Evolutionary conservation across 805 yeast genomes (phyloP).

Genomic region (Candida ortonii): DNA sequence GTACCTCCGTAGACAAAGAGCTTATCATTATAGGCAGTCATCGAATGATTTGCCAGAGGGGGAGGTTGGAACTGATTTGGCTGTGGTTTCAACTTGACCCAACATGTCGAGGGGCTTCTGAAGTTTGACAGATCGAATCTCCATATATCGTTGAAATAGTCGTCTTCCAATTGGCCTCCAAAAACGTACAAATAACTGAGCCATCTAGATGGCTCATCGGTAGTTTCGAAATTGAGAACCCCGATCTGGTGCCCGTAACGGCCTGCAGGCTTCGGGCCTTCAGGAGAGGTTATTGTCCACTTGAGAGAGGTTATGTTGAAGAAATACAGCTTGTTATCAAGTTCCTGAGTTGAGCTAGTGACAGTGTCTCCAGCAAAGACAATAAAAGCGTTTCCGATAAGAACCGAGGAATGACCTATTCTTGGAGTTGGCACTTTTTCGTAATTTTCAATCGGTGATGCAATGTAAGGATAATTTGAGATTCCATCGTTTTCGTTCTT

Average conservation of each 20-base stretch:
- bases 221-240: conserved; percentile 62
- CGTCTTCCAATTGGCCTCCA: conserved; percentile 91
- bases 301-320: conserved; percentile 74
- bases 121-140: conserved; percentile 84
- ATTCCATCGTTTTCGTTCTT: conserved; percentile 22
- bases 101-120: conserved; percentile 75
- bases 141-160: conserved; percentile 77
- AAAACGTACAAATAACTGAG: conserved; percentile 67
- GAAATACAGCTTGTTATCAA: conserved; percentile 87
- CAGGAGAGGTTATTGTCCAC: conserved; percentile 77
- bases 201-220: conserved; percentile 34
- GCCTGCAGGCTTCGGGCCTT: conserved; percentile 79
- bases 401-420: conserved; percentile 90
- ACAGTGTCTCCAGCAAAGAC: conserved; percentile 97
- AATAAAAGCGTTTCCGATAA: conserved; percentile 92
- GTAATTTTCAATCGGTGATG: conserved; percentile 60
- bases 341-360: conserved; percentile 67
- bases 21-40: conserved; percentile 74
- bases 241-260: conserved; percentile 92
- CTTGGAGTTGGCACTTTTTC: conserved; percentile 91
- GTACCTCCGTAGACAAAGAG: conserved; percentile 89
- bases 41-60: conserved; percentile 86
- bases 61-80: conserved; percentile 50
- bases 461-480: conserved; percentile 37
- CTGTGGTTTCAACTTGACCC: conserved; percentile 68